A percentile compares a stretch with the other conserved stretches of the same genome.
Conservation (phyloP, 2,329 filamentous ascomycete genomes). For the Anthostomella pinea region DNA sequence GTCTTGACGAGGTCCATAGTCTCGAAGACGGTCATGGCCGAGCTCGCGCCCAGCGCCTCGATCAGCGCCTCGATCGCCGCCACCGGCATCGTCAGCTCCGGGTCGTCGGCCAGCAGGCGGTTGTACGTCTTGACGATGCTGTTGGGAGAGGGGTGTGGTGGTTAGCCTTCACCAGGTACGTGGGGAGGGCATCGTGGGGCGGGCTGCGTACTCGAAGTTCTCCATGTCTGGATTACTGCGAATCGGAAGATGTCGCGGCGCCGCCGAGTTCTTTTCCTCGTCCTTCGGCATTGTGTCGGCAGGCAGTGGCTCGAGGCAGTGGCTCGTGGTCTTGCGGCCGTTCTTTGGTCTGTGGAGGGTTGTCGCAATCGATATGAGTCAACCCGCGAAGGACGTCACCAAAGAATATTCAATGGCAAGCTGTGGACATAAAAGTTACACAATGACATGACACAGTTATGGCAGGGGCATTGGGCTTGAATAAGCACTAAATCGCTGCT, state of each 20-base stretch:
- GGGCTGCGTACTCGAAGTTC: slow-evolving; percentile 27
- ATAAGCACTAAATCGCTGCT: too few species aligned
- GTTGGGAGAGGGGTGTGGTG: slow-evolving; percentile 1
- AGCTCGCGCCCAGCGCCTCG: slow-evolving; percentile 74
- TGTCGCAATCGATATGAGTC: too few species aligned
- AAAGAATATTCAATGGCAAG: too few species aligned
- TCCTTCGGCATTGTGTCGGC: slow-evolving; percentile 16
- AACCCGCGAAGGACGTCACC: too few species aligned
- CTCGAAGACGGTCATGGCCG: slow-evolving; percentile 86
- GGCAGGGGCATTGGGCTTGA: too few species aligned
- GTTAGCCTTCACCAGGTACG: not conserved
- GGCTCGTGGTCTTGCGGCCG: too few species aligned
- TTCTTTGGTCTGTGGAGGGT: too few species aligned
- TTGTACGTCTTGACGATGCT: slow-evolving; percentile 57
- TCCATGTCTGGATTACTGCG: slow-evolving; percentile 28
- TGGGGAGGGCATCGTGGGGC: not conserved
- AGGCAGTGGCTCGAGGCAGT: too few species aligned
- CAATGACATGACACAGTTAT: too few species aligned
- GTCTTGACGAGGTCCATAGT: slow-evolving; percentile 81
- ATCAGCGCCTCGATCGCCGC: slow-evolving; percentile 92
- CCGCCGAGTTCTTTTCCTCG: slow-evolving; percentile 15
- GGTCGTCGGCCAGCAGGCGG: slow-evolving; percentile 59
- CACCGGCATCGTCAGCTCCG: slow-evolving; percentile 90
- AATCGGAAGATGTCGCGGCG: slow-evolving; percentile 23
- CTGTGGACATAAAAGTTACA: too few species aligned